Percentiles rank a stretch among this genome's conserved stretches.
phyloP scores from a whole-genome alignment of 2,329 filamentous ascomycete species.

The Mycosphaerella arachidis region DNA sequence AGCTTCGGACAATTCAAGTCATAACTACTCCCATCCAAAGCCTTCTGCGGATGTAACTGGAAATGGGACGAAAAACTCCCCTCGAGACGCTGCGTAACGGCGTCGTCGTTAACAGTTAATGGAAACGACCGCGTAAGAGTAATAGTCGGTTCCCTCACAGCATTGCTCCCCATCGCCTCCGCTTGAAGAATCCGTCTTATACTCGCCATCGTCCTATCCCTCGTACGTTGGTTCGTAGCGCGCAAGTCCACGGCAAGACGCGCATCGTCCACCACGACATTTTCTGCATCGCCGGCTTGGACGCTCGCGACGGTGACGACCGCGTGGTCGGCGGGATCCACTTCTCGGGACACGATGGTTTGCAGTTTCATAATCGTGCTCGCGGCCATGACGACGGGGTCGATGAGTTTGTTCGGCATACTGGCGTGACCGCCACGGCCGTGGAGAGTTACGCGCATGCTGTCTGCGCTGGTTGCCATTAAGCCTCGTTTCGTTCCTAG shows the following conservation, averaged over 20 bases:
- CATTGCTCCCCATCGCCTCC: constrained; percentile 50
- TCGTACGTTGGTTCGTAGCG: constrained; percentile 42
- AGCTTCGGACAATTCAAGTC: constrained; percentile 40
- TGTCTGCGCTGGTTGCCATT: constrained; percentile 41
- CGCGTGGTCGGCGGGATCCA: constrained; percentile 49
- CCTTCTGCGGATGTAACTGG: neutral
- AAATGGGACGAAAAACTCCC: constrained; percentile 47
- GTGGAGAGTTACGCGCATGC: constrained; percentile 48
- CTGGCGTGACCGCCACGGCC: constrained; percentile 57
- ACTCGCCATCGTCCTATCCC: constrained; percentile 44
- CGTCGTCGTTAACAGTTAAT: constrained; percentile 49
- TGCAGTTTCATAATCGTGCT: constrained; percentile 56
- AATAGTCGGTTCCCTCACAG: constrained; percentile 42
- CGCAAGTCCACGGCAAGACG: constrained; percentile 54
- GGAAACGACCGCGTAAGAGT: constrained; percentile 43
- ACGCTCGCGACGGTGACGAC: constrained; percentile 57
- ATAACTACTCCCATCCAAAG: constrained; percentile 26
- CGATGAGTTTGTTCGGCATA: constrained; percentile 53
- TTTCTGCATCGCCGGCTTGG: constrained; percentile 57
- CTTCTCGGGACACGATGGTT: constrained; percentile 54
- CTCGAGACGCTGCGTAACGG: constrained; percentile 41
- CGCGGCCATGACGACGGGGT: constrained; percentile 56
- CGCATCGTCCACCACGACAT: constrained; percentile 55
- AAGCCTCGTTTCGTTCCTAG: constrained; percentile 42
- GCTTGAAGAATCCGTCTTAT: constrained; percentile 53